Base-by-base conservation (phyloP, 2,329 filamentous ascomycete species). In the Elsinoe arachidis region DNA sequence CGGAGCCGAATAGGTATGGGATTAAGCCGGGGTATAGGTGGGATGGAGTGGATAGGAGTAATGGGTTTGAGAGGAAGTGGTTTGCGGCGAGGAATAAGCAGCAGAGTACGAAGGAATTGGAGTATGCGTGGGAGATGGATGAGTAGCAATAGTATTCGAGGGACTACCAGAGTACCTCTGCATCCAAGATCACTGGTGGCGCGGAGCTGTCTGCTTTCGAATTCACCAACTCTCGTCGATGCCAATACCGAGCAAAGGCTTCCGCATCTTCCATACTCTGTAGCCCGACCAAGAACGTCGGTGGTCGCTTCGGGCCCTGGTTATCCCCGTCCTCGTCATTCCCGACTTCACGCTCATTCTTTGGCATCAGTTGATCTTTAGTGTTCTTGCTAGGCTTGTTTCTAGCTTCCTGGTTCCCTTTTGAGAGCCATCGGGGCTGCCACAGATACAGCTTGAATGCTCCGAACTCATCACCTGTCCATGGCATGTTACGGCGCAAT, bases 91-190 rank as follows among this genome's bases (percentile, higher is more conserved):
- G 91, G 63, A 96, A 96, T 70, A 78, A 83, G 63, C 82, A 82
- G 63, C 83, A 85, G 66, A 84, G 90, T 69, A 83, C 87, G 64
- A 87, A 88, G 71, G 86, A 86, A 33, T 72, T 97, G 67, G 85
- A 92, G 65, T 97, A 96, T 72, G 84, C 87, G 33, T 99, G 92
- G 93, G 89, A 96, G 77, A 93, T 95, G 86, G 93, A 96, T 74
- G 88, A 90, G 72, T 93, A 59, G 62, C 41, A 38, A 26, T 26
- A 1, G n/a, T 23, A 14, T 37, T 47, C n/a, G 35, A 34, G 52
- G 38, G 17, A 61, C 60, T 68, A 80, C 77, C 77, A 80, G 55
- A 80, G 65, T 57, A 78, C 67, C 63, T 80, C 74, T 15, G 73
- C 70, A 64, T 75, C 72, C 15, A 74, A 72, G 58, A 76, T 70